Base-by-base conservation (phyloP, 805 yeast species). In the Yarrowia sp. region DNA sequence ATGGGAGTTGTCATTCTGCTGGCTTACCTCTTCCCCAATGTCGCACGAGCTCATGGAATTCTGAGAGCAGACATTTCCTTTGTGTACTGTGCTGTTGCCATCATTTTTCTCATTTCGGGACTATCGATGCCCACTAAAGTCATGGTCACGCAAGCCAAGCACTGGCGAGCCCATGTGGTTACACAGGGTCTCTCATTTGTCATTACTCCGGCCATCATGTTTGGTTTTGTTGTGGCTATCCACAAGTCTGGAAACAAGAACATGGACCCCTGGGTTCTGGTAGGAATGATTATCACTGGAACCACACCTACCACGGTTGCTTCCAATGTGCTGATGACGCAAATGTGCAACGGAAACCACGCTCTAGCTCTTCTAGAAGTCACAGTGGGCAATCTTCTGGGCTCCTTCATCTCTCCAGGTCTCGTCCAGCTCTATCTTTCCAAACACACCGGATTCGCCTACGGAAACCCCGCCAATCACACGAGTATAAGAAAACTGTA, bases 221-320 rank as follows among this genome's bases (percentile, higher is more conserved):
- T 78, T 73, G 97, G 95, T 1, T 78, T 90, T 59, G 86, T 86
- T 41, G 76, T 82, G 63, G 96, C 89, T 0, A 85, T 90, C 28
- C 81, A 81, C 67, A 79, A 78, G 8, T 83, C 95, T 0, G 67
- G 82, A 66, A 81, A 89, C 71, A 73, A 77, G 1, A 72, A 77
- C 21, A 89, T 91, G 41, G 87, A 86, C 69, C 81, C 83, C 32
- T 90, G 93, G 91, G 82, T 90, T 68, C 77, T 92, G 26, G 88
- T 88, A 12, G 97, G 97, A 0, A 75, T 92, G 66, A 83, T 92
- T 19, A 88, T 90, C 49, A 89, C 96, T 1, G 89, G 90, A 32
- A 83, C 92, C 8, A 89, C 96, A 74, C 97, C 97, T 32, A 92
- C 97, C 6, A 92, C 97, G 0, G 96, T 92, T 21, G 85, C 92